phyloP scores from a whole-genome alignment of 2,329 filamentous ascomycete genomes.

The Zarea fungicola region DNA sequence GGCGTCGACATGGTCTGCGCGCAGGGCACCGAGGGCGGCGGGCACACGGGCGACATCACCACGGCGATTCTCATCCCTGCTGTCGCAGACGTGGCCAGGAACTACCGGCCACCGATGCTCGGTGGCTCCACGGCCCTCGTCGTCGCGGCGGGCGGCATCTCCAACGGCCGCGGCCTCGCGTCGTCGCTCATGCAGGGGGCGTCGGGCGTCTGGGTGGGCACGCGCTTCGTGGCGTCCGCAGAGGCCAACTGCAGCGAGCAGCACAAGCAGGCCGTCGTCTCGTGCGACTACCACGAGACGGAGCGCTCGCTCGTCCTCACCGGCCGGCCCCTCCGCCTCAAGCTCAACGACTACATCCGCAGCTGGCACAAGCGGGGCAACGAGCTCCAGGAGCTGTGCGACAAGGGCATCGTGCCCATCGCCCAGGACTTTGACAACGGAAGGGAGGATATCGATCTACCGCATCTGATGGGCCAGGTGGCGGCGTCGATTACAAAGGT shows the following conservation, averaged over 20 bases:
- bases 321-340: slow-evolving; percentile 74
- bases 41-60: slow-evolving; percentile 84
- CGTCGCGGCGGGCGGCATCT: slow-evolving; percentile 86
- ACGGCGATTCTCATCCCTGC: slow-evolving; percentile 80
- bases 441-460: slow-evolving; percentile 74
- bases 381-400: slow-evolving; percentile 70
- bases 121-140: slow-evolving; percentile 72
- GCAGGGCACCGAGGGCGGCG: slow-evolving; percentile 89
- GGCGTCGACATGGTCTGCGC: slow-evolving; percentile 90
- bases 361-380: slow-evolving; percentile 73
- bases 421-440: slow-evolving; percentile 78
- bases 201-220: slow-evolving; percentile 88
- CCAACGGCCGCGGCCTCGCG: slow-evolving; percentile 75
- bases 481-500: slow-evolving; percentile 71
- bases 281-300: slow-evolving; percentile 74
- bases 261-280: slow-evolving; percentile 81
- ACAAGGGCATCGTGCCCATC: slow-evolving; percentile 72
- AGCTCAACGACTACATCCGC: slow-evolving; percentile 77
- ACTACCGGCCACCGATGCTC: slow-evolving; percentile 64
- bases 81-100: slow-evolving; percentile 74
- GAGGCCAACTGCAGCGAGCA: slow-evolving; percentile 76
- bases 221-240: slow-evolving; percentile 76
- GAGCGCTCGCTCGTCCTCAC: slow-evolving; percentile 75
- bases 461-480: slow-evolving; percentile 92
- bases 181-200: slow-evolving; percentile 83